Evolutionary conservation across 192 early-diverging fungal species (phyloP), one percentile per base, ranked within the genome.

Genomic region (Cladochytrium replicatum): DNA sequence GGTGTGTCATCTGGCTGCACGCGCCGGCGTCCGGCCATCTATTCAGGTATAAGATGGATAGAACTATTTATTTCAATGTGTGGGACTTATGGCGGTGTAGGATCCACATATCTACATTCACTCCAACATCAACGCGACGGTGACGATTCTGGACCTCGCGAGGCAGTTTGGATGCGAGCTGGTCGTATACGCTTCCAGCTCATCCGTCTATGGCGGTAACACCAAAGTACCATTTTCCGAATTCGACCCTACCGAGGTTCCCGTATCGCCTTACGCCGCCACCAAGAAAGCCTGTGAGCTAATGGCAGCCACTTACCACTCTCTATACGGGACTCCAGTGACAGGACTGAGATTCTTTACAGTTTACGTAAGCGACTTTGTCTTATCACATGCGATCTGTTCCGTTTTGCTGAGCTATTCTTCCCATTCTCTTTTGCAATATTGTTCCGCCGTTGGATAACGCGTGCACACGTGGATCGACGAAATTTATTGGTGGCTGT

Each of bases 261-360:
- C 51, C 40, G 40, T 53, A 9, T 43, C 40, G 25, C 51, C 51
- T 21, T 53, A 53, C 25, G 51, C 51, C 23, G 50, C 51, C 41
- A 53, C 51, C 6, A 53, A 53, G 28, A 53, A 53, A 42, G 51
- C 51, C 41, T 53, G 51, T 42, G 51, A 53, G 51, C 40, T 53
- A 4, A 6, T 53, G 23, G 51, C 51, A 2, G 8, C 23, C 4
- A 53, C 51, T 8, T 53, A 31, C 41, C 2, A 6, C 23, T 19
- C 27, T 21, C 51, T 53, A n/a, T 53, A 53, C 51, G 25, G 25
- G 3, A n/a, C 44, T 30, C 26, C 26, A 40, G 51, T 53, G 4
- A 43, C 51, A 1, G 51, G 51, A 4, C 51, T 53, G 22, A 27
- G 51, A n/a, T 53, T 53, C 51, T 53, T 53, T 38, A 53, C 51